Base-by-base conservation (phyloP, 164 flowering plant species). In the Vitis rupestris region DNA sequence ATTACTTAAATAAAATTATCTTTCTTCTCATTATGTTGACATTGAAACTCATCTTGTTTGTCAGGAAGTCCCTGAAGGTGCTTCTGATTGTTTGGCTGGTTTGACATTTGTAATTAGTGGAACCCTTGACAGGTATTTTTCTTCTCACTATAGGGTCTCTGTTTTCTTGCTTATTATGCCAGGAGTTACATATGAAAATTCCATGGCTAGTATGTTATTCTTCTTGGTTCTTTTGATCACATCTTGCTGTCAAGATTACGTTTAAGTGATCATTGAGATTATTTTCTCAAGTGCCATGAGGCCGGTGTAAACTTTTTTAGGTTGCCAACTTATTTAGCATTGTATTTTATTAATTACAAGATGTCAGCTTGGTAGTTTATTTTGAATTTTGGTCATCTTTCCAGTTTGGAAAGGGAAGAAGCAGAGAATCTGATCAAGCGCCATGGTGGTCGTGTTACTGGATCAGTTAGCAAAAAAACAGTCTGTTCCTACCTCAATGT, bases 41-140 rank as follows among this genome's bases (percentile, higher is more conserved):
- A 10, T 17, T 74, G 58, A 75, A 50, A 37, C 27, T 23, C 31
- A 19, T 56, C 44, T 70, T 12, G 29, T 60, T 3, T 74, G 49
- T 65, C 86, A 94, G 99, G 99, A 95, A 84, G 91, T 95, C 68
- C 99, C 99, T 49, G 92, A 88, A 75, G 99, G 99, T 70, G 86
- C 88, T 77, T 80, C 97, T 70, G 79, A 87, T 74, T 95, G 99
- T 75, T 85, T 95, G 68, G 81, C 84, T 71, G 96, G 96, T 66
- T 78, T 88, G 68, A 95, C 99, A 67, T 93, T 95, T 83, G 99
- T 95, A 66, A 91, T 95, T 59, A 93, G 97, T 78, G 99, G 99
- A 74, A 95, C 98, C 23, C 99, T 95, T 79, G 99, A 95, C 85
- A 91, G 99, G 98, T 92, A 87, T 27, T 23, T 63, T 54, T 23